Conservation (phyloP, 2,329 filamentous ascomycete genomes). For the Aspergillus piperis region DNA sequence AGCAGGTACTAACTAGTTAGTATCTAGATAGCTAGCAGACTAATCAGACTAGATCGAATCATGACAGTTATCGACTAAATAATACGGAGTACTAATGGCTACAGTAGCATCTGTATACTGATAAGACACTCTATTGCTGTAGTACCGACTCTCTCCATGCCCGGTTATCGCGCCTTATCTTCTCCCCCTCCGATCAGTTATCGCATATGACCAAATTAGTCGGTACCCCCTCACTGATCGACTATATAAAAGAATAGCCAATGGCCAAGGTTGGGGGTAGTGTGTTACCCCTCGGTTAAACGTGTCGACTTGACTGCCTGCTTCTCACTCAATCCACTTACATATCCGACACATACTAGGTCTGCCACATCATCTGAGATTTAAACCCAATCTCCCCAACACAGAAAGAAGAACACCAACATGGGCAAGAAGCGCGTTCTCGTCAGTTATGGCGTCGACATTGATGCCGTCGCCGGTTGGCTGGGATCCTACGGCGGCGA, state of each 20-base stretch:
- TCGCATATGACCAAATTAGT: background rate
- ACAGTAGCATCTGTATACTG: no score
- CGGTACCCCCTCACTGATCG: background rate
- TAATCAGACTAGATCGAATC: background rate
- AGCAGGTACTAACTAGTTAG: no score
- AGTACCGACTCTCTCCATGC: no score
- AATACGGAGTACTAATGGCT: background rate
- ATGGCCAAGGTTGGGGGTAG: background rate
- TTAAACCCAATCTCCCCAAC: no score
- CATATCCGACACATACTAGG: slow-evolving; percentile 6
- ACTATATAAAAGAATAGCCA: background rate
- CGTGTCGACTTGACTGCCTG: background rate
- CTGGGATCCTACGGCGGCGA: slow-evolving; percentile 73
- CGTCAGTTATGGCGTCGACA: slow-evolving; percentile 68
- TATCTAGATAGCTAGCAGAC: background rate
- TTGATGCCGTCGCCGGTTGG: slow-evolving; percentile 77
- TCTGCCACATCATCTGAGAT: background rate
- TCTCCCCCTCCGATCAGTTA: background rate
- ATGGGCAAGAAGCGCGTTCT: slow-evolving; percentile 55
- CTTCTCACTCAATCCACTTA: background rate
- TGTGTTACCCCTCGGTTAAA: background rate
- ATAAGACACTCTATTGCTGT: no score
- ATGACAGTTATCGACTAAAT: background rate
- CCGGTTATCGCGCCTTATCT: background rate
- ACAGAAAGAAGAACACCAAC: background rate